Evolutionary conservation across 116 monocot genomes (phyloP).

Genomic region (Dioscorea cayenensis): DNA sequence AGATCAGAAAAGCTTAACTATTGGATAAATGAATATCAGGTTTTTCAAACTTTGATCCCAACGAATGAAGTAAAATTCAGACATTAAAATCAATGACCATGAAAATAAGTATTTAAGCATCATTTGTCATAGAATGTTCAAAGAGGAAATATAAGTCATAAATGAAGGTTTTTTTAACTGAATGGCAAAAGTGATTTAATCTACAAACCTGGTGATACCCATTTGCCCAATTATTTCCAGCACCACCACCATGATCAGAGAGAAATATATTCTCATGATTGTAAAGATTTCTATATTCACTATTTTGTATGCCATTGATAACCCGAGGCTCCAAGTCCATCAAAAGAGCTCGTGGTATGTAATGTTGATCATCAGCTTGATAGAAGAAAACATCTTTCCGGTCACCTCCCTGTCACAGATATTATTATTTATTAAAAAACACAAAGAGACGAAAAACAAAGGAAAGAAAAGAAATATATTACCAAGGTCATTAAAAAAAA

Average conservation of each 20-base stretch:
- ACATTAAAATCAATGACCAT: no score
- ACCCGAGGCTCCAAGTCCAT: conserved; percentile 99
- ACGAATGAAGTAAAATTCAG: no score
- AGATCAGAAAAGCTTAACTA: no score
- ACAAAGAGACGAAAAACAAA: background rate
- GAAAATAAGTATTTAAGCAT: no score
- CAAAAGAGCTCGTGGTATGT: conserved; percentile 89
- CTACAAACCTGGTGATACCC: conserved; percentile 86
- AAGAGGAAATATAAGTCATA: no score
- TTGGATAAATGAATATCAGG: no score
- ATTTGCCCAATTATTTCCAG: conserved; percentile 99
- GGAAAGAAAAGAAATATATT: background rate
- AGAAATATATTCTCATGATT: conserved; percentile 97
- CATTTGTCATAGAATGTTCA: no score
- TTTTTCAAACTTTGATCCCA: no score
- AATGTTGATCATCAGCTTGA: conserved; percentile 99
- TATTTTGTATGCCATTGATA: conserved; percentile 93
- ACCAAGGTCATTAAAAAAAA: background rate
- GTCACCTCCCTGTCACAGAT: conserved; percentile 77
- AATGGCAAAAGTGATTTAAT: background rate
- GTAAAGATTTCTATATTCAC: conserved; percentile 96
- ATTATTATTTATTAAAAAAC: background rate
- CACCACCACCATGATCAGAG: conserved; percentile 95
- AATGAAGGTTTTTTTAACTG: background rate
- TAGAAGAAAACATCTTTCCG: conserved; percentile 99